Percentiles rank a stretch among this genome's conserved stretches.
These are phyloP conservation scores for Bretziella fagacearum DNA, from an alignment of 2,329 filamentous ascomycete genomes.

Conservation along the genomic window DNA sequence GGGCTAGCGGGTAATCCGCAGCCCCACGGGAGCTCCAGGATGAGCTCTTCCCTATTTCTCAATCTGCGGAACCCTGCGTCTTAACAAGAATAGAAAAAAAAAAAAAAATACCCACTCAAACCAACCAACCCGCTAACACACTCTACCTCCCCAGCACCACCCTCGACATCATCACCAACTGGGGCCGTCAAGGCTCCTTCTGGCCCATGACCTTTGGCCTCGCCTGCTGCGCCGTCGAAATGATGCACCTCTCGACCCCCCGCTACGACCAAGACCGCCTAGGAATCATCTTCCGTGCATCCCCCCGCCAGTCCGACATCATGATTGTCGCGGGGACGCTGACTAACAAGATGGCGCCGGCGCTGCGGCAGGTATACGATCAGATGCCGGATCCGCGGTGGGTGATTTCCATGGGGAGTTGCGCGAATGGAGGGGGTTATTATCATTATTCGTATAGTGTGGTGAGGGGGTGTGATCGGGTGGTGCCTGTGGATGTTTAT, in stretches of 20 bases:
- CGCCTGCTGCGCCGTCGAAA: conserved; percentile 77
- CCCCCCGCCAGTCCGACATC: conserved; percentile 72
- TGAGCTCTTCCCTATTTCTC: not conserved
- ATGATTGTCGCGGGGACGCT: conserved; percentile 90
- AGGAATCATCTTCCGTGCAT: conserved; percentile 81
- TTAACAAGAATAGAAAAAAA: not conserved
- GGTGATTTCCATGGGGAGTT: conserved; percentile 72
- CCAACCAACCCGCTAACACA: conserved; percentile 10
- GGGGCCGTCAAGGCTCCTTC: conserved; percentile 67
- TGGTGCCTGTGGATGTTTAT: conserved; percentile 66
- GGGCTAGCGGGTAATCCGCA: too few species aligned
- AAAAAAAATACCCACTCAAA: not conserved
- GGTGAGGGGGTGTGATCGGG: conserved; percentile 55
- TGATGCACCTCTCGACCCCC: conserved; percentile 82
- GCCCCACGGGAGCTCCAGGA: not conserved
- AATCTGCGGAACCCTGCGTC: not conserved
- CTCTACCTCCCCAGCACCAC: conserved; percentile 40
- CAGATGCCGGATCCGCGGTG: conserved; percentile 88
- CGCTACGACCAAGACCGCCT: conserved; percentile 80
- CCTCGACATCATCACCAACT: conserved; percentile 65
- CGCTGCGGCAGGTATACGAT: conserved; percentile 79
- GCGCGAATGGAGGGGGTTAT: conserved; percentile 71
- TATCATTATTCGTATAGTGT: conserved; percentile 77
- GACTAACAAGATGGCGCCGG: conserved; percentile 92
- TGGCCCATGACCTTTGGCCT: conserved; percentile 85